Base-by-base conservation (phyloP, 1,139 yeast genomes). In the Hanseniaspora sp. region DNA sequence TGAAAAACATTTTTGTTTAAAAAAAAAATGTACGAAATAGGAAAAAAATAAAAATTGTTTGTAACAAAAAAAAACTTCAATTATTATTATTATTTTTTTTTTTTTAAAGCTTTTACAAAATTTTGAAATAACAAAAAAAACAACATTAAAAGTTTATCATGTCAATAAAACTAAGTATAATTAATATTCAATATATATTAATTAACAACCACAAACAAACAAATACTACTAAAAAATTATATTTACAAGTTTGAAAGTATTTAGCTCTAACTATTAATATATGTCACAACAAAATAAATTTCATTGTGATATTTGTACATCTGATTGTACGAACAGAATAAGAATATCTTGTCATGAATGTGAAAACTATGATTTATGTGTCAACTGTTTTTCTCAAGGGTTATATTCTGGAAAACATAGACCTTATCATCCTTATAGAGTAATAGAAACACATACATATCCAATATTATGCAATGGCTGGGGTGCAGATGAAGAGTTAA, bases 401-500 rank as follows among this genome's bases (percentile, higher is more conserved):
- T 73, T 78, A 23, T 72, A 79, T 34, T 78, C 94, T 4, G 94
- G 88, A 1, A 83, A 80, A 59, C 99, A 92, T 70, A 82, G 87
- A 68, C 97, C 98, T 31, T 86, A 82, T 78, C 99, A 92, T 67
- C 95, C 86, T 66, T 92, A 92, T 68, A 78, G 82, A 64, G 86
- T 92, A 30, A 83, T 92, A 44, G 98, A 92, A 67, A 96, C 94
- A 62, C 92, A 90, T 64, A 86, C 95, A 5, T 92, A 87, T 64
- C 98, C 99, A 0, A 86, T 94, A 28, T 83, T 92, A 61, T 86
- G 81, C 54, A 78, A 77, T 56, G 92, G 84, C 52, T 92, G 99
- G 99, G 98, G 98, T 35, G 98, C 98, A 0, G 98, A 92, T 68
- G 99, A 92, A 67, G 99, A 92, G 67, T 67, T 90, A 58, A 72